Evolutionary conservation across 179 eudicot genomes (phyloP).

Genomic region (Actinidia arguta): DNA sequence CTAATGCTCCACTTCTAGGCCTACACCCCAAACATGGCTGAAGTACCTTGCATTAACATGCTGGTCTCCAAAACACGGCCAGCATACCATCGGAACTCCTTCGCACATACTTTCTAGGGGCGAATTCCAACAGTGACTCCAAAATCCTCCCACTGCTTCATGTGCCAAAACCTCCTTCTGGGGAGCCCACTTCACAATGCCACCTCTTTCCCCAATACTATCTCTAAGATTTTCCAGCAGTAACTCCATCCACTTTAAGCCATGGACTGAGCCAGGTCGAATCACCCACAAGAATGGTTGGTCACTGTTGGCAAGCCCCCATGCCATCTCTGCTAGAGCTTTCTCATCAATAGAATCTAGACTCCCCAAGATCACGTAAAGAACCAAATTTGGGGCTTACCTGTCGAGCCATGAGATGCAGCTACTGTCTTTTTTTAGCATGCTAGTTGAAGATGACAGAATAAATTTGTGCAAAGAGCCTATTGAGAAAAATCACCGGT

Average conservation of each 20-base stretch:
- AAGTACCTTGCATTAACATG: slow-evolving; percentile 27
- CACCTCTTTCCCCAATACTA: slow-evolving; percentile 21
- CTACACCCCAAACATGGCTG: slow-evolving; percentile 29
- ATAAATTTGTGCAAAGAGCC: slow-evolving; percentile 38
- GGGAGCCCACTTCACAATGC: slow-evolving; percentile 40
- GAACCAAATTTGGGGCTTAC: slow-evolving; percentile 31
- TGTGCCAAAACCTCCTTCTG: slow-evolving; percentile 41
- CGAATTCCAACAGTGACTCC: slow-evolving; percentile 44
- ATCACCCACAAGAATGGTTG: slow-evolving; percentile 40
- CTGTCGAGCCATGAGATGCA: slow-evolving; percentile 39
- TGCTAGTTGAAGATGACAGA: not conserved
- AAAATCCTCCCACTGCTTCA: slow-evolving; percentile 34
- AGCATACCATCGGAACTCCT: slow-evolving; percentile 38
- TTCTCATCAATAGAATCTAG: slow-evolving; percentile 23
- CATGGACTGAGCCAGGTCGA: slow-evolving; percentile 37
- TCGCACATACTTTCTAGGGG: slow-evolving; percentile 30
- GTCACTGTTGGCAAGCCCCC: slow-evolving; percentile 30
- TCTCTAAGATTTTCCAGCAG: slow-evolving; percentile 27
- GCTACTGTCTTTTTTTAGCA: slow-evolving; percentile 23
- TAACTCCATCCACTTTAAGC: slow-evolving; percentile 28
- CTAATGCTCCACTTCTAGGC: slow-evolving; percentile 23
- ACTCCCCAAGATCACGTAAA: slow-evolving; percentile 48
- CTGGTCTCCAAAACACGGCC: slow-evolving; percentile 33
- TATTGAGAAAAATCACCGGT: slow-evolving; percentile 22
- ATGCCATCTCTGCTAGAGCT: slow-evolving; percentile 37